These are phyloP conservation scores for Tephrocybe rancida DNA, from an alignment of 768 basidiomycete genomes.

Conservation along the genomic window DNA sequence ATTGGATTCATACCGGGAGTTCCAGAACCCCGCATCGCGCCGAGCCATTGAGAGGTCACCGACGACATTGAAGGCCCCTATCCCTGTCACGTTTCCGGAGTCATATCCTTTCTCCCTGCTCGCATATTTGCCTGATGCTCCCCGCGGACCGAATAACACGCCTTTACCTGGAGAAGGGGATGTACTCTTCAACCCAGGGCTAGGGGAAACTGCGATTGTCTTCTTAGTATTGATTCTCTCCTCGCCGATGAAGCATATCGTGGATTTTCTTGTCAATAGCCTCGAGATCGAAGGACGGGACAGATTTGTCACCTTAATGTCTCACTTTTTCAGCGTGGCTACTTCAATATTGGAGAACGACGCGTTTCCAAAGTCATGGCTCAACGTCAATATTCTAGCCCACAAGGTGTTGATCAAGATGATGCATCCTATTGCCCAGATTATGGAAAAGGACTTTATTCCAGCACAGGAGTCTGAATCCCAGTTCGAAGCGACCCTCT, in stretches of 20 bases:
- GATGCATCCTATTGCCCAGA: constrained; percentile 76
- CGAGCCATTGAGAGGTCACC: constrained; percentile 70
- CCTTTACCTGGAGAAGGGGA: constrained; percentile 47
- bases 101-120: constrained; percentile 91
- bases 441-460: constrained; percentile 83
- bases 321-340: constrained; percentile 80
- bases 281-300: constrained; percentile 91
- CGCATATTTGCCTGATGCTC: constrained; percentile 61
- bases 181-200: constrained; percentile 65
- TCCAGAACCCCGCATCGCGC: constrained; percentile 66
- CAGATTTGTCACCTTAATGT: constrained; percentile 68
- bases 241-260: constrained; percentile 76
- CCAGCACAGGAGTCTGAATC: constrained; percentile 64
- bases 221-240: constrained; percentile 81
- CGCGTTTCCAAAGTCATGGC: constrained; percentile 88
- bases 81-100: constrained; percentile 89
- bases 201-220: constrained; percentile 87
- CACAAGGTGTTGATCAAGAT: constrained; percentile 89
- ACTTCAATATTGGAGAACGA: constrained; percentile 83
- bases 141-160: constrained; percentile 42
- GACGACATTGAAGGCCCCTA: constrained; percentile 54
- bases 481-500: constrained; percentile 75
- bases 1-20: constrained; percentile 86
- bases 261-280: constrained; percentile 75
- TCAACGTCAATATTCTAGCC: constrained; percentile 87